Percentiles rank a stretch among this genome's conserved stretches.
Conservation (phyloP, 306 rosid species). For the Sesbania bispinosa region DNA sequence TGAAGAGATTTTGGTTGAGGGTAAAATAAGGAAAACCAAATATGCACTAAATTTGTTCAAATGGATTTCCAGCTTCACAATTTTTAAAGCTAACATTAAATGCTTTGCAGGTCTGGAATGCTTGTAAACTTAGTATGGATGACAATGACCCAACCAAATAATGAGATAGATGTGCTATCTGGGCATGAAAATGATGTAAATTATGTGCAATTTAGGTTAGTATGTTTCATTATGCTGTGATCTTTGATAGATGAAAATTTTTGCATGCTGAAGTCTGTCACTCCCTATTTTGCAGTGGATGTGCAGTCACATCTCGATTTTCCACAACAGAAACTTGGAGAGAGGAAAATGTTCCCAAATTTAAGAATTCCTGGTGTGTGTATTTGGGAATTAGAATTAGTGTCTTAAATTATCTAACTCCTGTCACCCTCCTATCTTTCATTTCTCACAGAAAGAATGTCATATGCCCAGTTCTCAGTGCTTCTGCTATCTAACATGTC, state of each 20-base stretch:
- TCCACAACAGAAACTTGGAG: slow-evolving; percentile 55
- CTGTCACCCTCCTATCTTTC: slow-evolving; percentile 12
- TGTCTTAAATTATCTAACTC: slow-evolving; percentile 18
- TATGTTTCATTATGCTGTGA: slow-evolving; percentile 17
- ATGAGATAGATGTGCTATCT: slow-evolving; percentile 94
- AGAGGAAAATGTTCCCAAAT: slow-evolving; percentile 91
- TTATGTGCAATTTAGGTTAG: slow-evolving; percentile 96
- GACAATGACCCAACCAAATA: slow-evolving; percentile 74
- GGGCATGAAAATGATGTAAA: slow-evolving; percentile 99
- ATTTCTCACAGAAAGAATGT: background rate
- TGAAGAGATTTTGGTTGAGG: background rate
- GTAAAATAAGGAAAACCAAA: slow-evolving; percentile 12
- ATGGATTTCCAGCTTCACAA: slow-evolving; percentile 14
- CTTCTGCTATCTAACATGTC: slow-evolving; percentile 22
- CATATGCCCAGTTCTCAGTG: background rate
- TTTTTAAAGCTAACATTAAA: slow-evolving; percentile 26
- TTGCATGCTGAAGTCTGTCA: slow-evolving; percentile 34
- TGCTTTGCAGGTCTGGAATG: slow-evolving; percentile 88
- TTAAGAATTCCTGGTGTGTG: slow-evolving; percentile 80
- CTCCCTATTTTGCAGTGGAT: slow-evolving; percentile 72
- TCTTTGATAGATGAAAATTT: slow-evolving; percentile 2
- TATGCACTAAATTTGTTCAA: slow-evolving; percentile 13
- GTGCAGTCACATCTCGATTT: slow-evolving; percentile 79
- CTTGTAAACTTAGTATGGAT: slow-evolving; percentile 66
- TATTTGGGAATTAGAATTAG: slow-evolving; percentile 16